phyloP scores from a whole-genome alignment of 768 basidiomycete genomes.

The Lanmaoa rubissima region DNA sequence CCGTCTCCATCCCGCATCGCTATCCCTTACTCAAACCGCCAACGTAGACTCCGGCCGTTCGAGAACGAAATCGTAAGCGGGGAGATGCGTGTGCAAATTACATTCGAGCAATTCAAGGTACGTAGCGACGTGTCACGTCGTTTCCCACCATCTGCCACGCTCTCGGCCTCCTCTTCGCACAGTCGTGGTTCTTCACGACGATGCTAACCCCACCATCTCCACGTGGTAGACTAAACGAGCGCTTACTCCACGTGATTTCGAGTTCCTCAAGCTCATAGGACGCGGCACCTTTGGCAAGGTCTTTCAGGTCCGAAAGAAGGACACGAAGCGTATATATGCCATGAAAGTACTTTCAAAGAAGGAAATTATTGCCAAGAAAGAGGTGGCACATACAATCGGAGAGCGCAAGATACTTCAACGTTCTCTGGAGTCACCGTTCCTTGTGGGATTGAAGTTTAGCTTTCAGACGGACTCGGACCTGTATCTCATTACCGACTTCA shows the following conservation, averaged over 20 bases:
- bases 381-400: constrained; percentile 98
- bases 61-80: constrained; percentile 85
- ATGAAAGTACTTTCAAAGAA: constrained; percentile 99
- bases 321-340: constrained; percentile 98
- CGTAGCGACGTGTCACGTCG: constrained; percentile 15
- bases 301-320: constrained; percentile 97
- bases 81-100: constrained; percentile 92
- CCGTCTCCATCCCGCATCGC: neutral
- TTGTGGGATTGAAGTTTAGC: constrained; percentile 96
- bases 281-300: constrained; percentile 98
- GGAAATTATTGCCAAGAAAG: constrained; percentile 98
- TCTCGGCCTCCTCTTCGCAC: constrained; percentile 25
- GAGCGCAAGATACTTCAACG: constrained; percentile 98
- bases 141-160: constrained; percentile 27
- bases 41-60: constrained; percentile 62
- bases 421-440: constrained; percentile 91
- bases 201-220: constrained; percentile 17
- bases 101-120: constrained; percentile 90
- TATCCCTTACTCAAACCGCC: constrained; percentile 14
- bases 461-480: constrained; percentile 96
- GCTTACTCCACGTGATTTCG: constrained; percentile 93
- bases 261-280: constrained; percentile 98
- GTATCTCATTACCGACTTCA: constrained; percentile 98
- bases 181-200: constrained; percentile 20
- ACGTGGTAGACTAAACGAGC: constrained; percentile 70